Conservation (phyloP, 2,329 filamentous ascomycete species). For the Trichoderma guizhouense region DNA sequence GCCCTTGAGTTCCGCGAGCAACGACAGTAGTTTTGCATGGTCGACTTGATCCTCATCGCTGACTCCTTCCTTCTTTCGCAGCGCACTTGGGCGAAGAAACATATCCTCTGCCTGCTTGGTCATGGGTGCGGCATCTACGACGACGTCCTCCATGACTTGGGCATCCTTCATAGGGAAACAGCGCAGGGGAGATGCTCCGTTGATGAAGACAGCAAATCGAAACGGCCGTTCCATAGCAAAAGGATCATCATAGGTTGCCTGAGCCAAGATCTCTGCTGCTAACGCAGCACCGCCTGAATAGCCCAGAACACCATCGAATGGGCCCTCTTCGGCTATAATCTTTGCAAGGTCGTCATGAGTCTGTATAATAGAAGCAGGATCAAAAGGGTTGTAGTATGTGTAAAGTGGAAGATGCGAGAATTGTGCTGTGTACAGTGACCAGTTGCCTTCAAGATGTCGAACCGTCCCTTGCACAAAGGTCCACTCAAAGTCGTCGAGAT, state of each 20-base stretch:
- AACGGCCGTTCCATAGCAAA: constrained; percentile 3
- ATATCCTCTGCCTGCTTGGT: not conserved
- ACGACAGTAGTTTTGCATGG: not conserved
- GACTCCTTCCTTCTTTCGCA: constrained; percentile 2
- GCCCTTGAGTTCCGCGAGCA: not conserved
- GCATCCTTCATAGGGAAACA: not conserved
- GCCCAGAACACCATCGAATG: constrained; percentile 13
- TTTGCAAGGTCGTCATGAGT: not conserved
- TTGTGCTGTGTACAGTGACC: constrained; percentile 7
- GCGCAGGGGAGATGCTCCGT: not conserved
- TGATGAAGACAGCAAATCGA: constrained; percentile 10
- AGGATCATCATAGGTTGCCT: not conserved
- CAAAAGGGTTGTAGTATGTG: constrained; percentile 11
- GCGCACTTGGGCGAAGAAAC: not conserved
- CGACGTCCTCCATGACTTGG: not conserved
- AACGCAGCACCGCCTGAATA: constrained; percentile 13
- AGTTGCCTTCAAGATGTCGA: constrained; percentile 15
- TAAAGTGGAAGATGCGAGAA: constrained; percentile 10
- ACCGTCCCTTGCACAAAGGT: constrained; percentile 16
- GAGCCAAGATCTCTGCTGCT: constrained; percentile 8
- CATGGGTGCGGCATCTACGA: not conserved
- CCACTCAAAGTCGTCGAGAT: constrained; percentile 16
- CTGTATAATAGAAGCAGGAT: constrained; percentile 4
- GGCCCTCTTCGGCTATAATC: constrained; percentile 7
- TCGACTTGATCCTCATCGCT: not conserved